These are phyloP conservation scores for Scheffersomyces cryptocercus DNA, from an alignment of 1,139 yeast species.

Conservation along the genomic window DNA sequence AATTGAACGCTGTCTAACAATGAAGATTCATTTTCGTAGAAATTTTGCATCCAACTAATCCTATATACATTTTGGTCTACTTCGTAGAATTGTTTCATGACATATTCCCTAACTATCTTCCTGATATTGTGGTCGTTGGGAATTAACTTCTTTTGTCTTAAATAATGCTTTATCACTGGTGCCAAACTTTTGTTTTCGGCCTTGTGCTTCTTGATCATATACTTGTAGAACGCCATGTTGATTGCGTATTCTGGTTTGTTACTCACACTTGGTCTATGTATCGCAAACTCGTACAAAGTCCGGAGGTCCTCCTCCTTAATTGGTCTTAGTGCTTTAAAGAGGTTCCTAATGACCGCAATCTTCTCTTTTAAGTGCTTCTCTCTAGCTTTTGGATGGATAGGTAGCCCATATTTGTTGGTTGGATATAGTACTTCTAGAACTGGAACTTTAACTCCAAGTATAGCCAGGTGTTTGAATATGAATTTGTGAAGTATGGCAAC, in stretches of 20 bases:
- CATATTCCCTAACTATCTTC: constrained; percentile 30
- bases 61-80: constrained; percentile 14
- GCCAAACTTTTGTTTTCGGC: constrained; percentile 13
- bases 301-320: constrained; percentile 19
- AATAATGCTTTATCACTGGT: constrained; percentile 16
- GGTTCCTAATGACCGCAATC: constrained; percentile 22
- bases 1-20: not conserved
- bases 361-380: constrained; percentile 27
- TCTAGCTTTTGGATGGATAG: constrained; percentile 28
- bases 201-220: constrained; percentile 24
- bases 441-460: constrained; percentile 22
- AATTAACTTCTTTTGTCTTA: constrained; percentile 28
- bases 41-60: constrained; percentile 27
- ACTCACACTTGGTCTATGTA: constrained; percentile 7
- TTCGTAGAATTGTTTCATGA: constrained; percentile 33
- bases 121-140: constrained; percentile 35
- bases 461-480: constrained; percentile 16
- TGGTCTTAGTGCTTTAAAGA: constrained; percentile 24
- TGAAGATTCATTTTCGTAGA: constrained; percentile 17
- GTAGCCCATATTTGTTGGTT: constrained; percentile 33
- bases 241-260: constrained; percentile 9
- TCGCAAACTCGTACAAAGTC: constrained; percentile 17
- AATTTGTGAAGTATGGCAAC: constrained; percentile 23
- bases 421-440: constrained; percentile 37
- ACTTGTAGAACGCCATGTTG: constrained; percentile 32